Base-by-base conservation (phyloP, 768 basidiomycete species). In the Psilocybe sp. region DNA sequence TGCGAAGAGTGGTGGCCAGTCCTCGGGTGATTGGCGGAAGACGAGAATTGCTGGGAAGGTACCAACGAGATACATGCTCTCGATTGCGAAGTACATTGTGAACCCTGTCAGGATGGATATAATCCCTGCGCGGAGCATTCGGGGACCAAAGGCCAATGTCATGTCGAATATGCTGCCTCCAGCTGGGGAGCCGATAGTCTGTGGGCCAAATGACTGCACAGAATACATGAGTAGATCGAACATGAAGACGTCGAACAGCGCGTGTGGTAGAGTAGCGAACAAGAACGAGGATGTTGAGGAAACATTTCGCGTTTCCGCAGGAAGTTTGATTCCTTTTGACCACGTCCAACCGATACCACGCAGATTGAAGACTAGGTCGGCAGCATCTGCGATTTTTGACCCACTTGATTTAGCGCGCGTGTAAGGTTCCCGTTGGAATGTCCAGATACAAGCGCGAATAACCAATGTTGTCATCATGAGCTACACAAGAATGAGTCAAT, bases 1-100 rank as follows among this genome's bases (percentile, higher is more conserved):
- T 47, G 78, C 68, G 62, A 86, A 85, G 18, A 81, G 51, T 1
- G 83, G 85, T 0, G 86, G 87, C 84, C 84, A 87, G 44, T 80
- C 71, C 0, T 66, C 68, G 0, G 76, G 75, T 40, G 69, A 54
- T 60, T 85, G 81, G 19, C 60, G 57, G 40, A 85, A 72, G 23
- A 82, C 44, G 34, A 71, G 41, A 28, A 80, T 64, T 31, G 72
- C 76, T 35, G 79, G 36, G 12, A 81, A 31, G 3, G 80, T 72
- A 40, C 64, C 39, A 28, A 75, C 6, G 34, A 76, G 61, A 55
- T 82, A 78, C 6, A 63, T 57, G 6, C 62, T 46, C 43, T 80
- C 68, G 44, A 89, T 69, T 49, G 71, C 59, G 34, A 66, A 41
- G 60, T 80, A 79, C 44, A 82, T 60, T 32, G 65, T 47, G 49